Base-by-base conservation (phyloP, 2,329 filamentous ascomycete genomes). In the Rutstroemia sp. region DNA sequence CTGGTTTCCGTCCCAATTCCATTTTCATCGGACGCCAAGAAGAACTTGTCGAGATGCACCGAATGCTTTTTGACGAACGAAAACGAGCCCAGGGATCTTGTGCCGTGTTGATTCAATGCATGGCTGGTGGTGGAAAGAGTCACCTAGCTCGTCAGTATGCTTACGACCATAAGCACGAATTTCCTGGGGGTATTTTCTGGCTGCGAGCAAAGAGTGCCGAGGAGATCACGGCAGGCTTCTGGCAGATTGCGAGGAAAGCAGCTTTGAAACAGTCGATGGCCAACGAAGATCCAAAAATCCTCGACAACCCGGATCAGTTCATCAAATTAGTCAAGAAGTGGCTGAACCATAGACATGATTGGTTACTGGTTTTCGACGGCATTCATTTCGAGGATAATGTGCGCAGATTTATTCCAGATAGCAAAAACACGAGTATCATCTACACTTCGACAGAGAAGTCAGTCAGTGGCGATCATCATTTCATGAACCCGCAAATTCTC, bases 151-250 rank as follows among this genome's bases (percentile, higher is more conserved):
- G 85, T 3, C 76, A 88, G 68, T 88, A 88, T 65, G 78, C 86
- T 30, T 86, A 83, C 63, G 69, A 73, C 4, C 78, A 87, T 63
- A 78, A 75, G 38, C 70, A 75, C 4, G 73, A 80, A 58, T 88
- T 84, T 62, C 78, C 80, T 0, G 84, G 83, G 1, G 86, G 86
- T 1, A 76, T 87, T 45, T 89, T 86, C 67, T 89, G 86, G 86
- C 76, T 88, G 16, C 78, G 83, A 49, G 81, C 83, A 8, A 84
- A 82, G 61, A 81, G 79, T 1, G 67, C 74, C 3, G 72, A 80
- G 52, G 82, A 85, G 50, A 74, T 82, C 37, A 78, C 78, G 52
- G 79, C 81, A 48, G 81, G 81, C 34, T 88, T 80, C 65, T 85
- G 82, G 79, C 79, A 83, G 49, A 85, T 88, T 59, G 83, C 82